These are phyloP conservation scores for Solanum arcanum DNA, from an alignment of 257 asterid species.

Conservation along the genomic window DNA sequence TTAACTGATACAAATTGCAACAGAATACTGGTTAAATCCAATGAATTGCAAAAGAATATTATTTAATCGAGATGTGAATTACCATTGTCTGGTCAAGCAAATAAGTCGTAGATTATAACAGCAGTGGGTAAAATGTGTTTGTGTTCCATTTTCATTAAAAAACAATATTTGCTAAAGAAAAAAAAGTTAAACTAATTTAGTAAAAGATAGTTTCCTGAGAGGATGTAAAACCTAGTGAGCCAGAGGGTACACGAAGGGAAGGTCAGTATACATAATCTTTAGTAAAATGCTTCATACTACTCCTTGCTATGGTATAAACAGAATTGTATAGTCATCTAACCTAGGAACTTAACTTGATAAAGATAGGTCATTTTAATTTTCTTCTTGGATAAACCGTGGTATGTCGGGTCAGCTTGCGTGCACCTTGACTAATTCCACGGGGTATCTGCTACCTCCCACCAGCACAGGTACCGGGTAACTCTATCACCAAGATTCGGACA, in stretches of 20 bases:
- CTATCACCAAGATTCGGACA: background rate
- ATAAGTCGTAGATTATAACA: background rate
- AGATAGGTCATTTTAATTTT: background rate
- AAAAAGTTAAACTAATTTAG: background rate
- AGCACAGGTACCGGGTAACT: background rate
- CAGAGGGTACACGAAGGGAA: background rate
- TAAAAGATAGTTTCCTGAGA: background rate
- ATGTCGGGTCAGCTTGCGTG: background rate
- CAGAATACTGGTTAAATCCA: background rate
- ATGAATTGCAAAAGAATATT: background rate
- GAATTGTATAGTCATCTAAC: background rate
- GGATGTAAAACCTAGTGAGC: background rate
- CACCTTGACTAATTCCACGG: background rate
- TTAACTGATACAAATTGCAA: background rate
- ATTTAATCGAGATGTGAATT: background rate
- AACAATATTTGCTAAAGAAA: background rate
- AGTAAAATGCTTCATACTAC: background rate
- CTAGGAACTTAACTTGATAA: background rate
- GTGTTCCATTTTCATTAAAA: background rate
- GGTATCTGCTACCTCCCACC: background rate
- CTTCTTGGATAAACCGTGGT: background rate
- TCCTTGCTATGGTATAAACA: background rate
- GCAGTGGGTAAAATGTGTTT: background rate
- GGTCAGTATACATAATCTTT: background rate
- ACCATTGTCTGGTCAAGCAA: background rate